Base-by-base conservation (phyloP, 371 early-diverging fungal species). In the Mucor plumbeus region DNA sequence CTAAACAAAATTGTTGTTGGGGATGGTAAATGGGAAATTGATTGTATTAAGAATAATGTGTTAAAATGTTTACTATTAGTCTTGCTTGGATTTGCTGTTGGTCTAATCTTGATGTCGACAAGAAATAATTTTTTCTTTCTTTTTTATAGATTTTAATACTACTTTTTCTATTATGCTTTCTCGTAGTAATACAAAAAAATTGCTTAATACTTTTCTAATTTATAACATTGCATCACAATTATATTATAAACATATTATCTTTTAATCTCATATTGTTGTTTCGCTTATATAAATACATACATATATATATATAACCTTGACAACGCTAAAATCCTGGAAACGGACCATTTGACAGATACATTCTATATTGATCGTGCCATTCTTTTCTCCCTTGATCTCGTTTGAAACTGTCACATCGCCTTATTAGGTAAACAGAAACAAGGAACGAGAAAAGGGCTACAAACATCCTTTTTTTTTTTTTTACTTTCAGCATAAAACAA, bases 71-170 rank as follows among this genome's bases (percentile, higher is more conserved):
- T 31, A 5, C 26, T 21, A 31, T 53, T 26, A 53, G 53, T 5
- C 31, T 53, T 53, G 53, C 53, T 53, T 53, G 53, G 53, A 53
- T 53, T 11, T 53, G 53, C 53, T 53, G 53, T 21, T 53, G 53
- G 53, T 26, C 53, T 26, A 26, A 11, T 31, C 14, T 14, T 26
- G 26, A 15, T 11, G 11, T 26, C 14, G 31, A 53, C 4, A 53
- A 53, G 53, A 31, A 53, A 31, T 53, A 53, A 19, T 9, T 19
- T 7, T 9, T 47, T 8, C 26, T 26, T 26, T 1, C 26, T 26
- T 26, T 26, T n/a, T n/a, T n/a, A n/a, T n/a, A n/a, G n/a, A n/a
- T n/a, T n/a, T n/a, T n/a, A n/a, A n/a, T n/a, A n/a, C n/a, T n/a
- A n/a, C n/a, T n/a, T n/a, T 26, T 26, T 26, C 26, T 26, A 26